Base-by-base conservation (phyloP, 1,284 basidiomycete genomes). In the Leccinum subspadiceum region DNA sequence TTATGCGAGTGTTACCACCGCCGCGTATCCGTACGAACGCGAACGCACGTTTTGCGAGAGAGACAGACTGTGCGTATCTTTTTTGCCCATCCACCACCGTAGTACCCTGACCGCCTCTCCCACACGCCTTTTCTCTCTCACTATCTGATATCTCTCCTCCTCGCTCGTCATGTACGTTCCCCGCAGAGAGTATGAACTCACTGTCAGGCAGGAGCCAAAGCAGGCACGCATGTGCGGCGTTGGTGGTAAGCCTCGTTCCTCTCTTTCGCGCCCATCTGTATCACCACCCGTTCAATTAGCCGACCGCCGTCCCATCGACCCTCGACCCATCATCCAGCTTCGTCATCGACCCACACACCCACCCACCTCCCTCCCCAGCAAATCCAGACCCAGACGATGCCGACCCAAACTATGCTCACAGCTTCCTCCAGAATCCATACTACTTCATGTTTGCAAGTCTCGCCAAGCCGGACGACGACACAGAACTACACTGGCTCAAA, bases 241-340 rank as follows among this genome's bases (percentile, higher is more conserved):
- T 6, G 93, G 93, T 54, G 93, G 94, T 68, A 91, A 91, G 81
- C 86, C 87, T 53, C 85, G 58, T 57, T 71, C 65, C 44, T 50
- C 54, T 33, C 54, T 37, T 51, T 50, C 54, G 64, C 44, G 22
- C 59, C 56, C 48, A 15, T 61, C 52, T 26, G 50, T n/a, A 63
- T 57, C 63, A 62, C 59, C 15, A 39, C 37, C 44, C 53, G 33
- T 51, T 9, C 20, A 29, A 29, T 56, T 60, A 94, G 93, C 93
- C 61, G 93, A 98, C 79, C 84, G 95, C 41, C 83, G 96, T 31
- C 94, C 96, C 2, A 94, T 98, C 70, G 94, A 98, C 79, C 96
- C 96, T 0, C 94, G 94, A 0, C 96, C 96, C 12, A 96, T 98
- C 73, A 87, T 98, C n/a, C 94, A 96, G 75, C 84, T 98, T 6